Conservation (phyloP, 2,329 filamentous ascomycete species). For the Aspergillus nomiae region DNA sequence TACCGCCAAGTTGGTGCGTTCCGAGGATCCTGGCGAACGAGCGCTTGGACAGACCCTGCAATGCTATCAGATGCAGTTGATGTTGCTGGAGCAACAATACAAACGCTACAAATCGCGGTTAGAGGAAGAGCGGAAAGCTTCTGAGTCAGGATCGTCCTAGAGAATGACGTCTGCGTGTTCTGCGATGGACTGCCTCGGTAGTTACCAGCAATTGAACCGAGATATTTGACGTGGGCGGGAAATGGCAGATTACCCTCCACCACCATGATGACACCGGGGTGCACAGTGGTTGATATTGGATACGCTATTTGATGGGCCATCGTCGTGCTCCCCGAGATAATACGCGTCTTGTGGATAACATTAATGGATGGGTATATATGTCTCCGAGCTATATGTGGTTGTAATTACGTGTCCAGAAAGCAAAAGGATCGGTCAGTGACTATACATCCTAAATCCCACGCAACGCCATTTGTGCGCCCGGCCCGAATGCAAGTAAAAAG, state of each 20-base stretch:
- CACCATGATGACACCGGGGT: not conserved
- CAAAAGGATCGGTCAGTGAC: not conserved
- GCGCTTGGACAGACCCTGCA: not conserved
- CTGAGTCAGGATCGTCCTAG: not conserved
- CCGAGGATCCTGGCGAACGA: not conserved
- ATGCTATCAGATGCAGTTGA: not conserved
- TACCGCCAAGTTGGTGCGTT: not conserved
- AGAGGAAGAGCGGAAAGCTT: not conserved
- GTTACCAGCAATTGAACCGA: not conserved
- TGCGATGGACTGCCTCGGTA: too few relatives aligned
- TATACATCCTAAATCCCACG: not conserved
- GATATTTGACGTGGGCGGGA: not conserved
- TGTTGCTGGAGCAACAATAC: not conserved
- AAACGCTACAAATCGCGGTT: not conserved
- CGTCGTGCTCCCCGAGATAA: not conserved
- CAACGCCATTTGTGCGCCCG: not conserved
- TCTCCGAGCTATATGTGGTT: not conserved
- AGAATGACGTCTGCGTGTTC: not conserved
- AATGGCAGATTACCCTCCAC: not conserved
- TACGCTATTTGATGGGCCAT: not conserved
- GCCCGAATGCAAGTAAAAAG: not conserved
- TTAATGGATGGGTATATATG: not conserved
- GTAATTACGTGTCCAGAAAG: not conserved
- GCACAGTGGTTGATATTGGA: not conserved
- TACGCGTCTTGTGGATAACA: not conserved